Evolutionary conservation across 371 early-diverging fungal species (phyloP).

Genomic region (Apophysomyces elegans): DNA sequence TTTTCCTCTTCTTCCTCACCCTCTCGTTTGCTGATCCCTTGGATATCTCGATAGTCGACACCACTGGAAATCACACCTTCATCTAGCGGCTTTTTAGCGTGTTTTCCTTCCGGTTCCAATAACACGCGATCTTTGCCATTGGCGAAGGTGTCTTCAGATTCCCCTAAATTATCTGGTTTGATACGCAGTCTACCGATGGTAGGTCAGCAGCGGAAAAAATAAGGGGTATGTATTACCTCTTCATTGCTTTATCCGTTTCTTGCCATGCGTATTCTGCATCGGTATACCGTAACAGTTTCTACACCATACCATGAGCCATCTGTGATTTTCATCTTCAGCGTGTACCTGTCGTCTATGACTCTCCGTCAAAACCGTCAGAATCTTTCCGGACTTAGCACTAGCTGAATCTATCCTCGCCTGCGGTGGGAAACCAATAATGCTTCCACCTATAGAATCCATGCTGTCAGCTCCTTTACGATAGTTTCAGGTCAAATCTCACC

Average conservation of each 20-base stretch:
- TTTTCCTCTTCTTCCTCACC: conserved; percentile 18
- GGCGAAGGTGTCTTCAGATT: conserved; percentile 18
- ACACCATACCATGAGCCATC: not conserved
- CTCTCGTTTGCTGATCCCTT: conserved; percentile 28
- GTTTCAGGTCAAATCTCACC: conserved; percentile 23
- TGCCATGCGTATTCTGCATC: conserved; percentile 42
- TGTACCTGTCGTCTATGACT: conserved; percentile 17
- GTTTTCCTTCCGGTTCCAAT: conserved; percentile 19
- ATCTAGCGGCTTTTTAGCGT: conserved; percentile 2
- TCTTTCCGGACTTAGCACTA: conserved; percentile 29
- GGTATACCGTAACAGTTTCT: conserved; percentile 32
- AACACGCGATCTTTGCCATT: conserved; percentile 14
- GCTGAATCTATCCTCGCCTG: conserved; percentile 29
- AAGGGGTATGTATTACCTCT: conserved; percentile 19
- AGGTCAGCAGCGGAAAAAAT: not conserved
- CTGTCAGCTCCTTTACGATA: not conserved
- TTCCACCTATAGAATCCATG: conserved; percentile 28
- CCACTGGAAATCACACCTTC: conserved; percentile 29
- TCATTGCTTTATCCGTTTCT: conserved; percentile 34
- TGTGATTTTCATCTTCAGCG: conserved; percentile 14
- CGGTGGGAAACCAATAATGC: conserved; percentile 38
- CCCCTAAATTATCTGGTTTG: conserved; percentile 8
- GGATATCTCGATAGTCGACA: conserved; percentile 47
- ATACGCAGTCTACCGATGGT: conserved; percentile 26
- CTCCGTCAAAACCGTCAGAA: conserved; percentile 20